These are phyloP conservation scores for Balansia obtecta DNA, from an alignment of 2,329 filamentous ascomycete species.

Conservation along the genomic window DNA sequence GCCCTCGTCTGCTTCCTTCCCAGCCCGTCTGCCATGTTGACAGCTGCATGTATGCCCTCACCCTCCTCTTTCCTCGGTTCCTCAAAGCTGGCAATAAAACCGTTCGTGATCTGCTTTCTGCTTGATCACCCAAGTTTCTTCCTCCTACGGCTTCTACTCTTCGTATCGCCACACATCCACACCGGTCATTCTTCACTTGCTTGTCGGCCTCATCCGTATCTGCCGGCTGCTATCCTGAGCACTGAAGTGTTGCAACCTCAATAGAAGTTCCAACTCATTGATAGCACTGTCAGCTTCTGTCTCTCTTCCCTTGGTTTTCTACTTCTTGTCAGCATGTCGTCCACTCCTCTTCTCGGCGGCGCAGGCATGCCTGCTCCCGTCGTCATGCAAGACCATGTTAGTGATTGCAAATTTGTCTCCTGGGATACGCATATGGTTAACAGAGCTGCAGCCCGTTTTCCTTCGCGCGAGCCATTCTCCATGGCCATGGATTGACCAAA, in stretches of 20 bases:
- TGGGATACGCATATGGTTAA: background rate
- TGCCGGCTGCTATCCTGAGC: background rate
- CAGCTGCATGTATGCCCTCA: no score
- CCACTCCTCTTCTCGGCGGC: slow-evolving; percentile 21
- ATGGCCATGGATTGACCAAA: slow-evolving; percentile 34
- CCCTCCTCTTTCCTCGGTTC: no score
- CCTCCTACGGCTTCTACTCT: slow-evolving; percentile 4
- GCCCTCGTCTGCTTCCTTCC: no score
- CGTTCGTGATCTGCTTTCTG: background rate
- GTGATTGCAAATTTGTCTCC: background rate
- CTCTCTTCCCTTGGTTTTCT: background rate
- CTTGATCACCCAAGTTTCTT: background rate
- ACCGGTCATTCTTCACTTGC: slow-evolving; percentile 1
- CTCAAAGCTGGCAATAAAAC: no score
- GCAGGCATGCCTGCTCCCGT: slow-evolving; percentile 20
- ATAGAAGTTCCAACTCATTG: background rate
- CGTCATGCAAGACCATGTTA: slow-evolving; percentile 24
- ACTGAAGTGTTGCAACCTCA: background rate
- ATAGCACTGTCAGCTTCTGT: background rate
- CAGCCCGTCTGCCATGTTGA: no score
- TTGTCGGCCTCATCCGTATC: background rate
- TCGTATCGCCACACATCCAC: slow-evolving; percentile 3
- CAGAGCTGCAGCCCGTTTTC: slow-evolving; percentile 31
- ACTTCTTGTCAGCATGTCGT: slow-evolving; percentile 16
- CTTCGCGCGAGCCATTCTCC: slow-evolving; percentile 39